Conservation (phyloP, 305 asterid species). For the Rubia tinctorum region DNA sequence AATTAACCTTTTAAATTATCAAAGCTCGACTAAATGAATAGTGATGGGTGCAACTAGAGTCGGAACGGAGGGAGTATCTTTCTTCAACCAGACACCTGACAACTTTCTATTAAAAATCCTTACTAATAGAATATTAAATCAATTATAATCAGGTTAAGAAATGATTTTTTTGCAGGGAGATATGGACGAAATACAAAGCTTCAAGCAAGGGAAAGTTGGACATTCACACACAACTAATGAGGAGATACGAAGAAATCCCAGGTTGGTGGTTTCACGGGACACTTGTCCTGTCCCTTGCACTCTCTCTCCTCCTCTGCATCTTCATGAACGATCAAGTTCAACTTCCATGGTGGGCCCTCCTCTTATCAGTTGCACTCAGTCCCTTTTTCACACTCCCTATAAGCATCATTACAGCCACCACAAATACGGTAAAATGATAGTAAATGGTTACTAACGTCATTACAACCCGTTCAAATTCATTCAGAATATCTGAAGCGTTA, state of each 20-base stretch:
- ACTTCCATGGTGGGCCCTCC: conserved; percentile 87
- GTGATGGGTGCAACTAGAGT: no score
- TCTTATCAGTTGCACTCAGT: conserved; percentile 41
- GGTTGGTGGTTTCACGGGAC: conserved; percentile 59
- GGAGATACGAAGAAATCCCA: conserved; percentile 60
- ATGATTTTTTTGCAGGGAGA: conserved; percentile 37
- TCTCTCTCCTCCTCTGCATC: conserved; percentile 51
- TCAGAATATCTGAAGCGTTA: no score
- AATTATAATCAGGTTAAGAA: no score
- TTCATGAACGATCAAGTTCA: conserved; percentile 66
- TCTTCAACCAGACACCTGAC: no score
- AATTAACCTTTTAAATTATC: no score
- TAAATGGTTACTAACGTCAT: neutral
- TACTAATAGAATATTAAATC: no score
- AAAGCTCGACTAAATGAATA: no score
- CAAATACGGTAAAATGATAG: conserved; percentile 48
- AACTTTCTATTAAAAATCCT: no score
- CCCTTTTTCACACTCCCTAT: conserved; percentile 61
- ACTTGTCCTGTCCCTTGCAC: conserved; percentile 37
- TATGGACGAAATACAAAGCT: conserved; percentile 30
- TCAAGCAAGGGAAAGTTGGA: conserved; percentile 47
- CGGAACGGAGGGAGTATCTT: no score
- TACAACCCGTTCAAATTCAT: no score
- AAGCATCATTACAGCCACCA: conserved; percentile 74
- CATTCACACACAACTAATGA: conserved; percentile 70